phyloP scores from a whole-genome alignment of 148 eudicot genomes.

The Vaccinium myrtillus region DNA sequence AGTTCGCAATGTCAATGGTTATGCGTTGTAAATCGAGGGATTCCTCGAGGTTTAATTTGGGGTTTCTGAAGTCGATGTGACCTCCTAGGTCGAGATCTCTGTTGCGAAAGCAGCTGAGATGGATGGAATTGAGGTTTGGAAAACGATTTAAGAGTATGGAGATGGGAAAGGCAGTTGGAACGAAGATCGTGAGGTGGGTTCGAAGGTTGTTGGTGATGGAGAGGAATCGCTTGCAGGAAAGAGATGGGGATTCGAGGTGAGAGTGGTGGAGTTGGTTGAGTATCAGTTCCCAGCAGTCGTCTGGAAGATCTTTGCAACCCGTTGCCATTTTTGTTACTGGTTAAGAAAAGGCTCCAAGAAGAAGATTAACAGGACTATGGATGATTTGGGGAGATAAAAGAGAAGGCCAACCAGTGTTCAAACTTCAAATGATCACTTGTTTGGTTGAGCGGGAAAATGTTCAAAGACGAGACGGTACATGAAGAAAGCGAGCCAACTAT shows the following conservation, averaged over 20 bases:
- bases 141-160: conserved; percentile 46
- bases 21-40: conserved; percentile 33
- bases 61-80: conserved; percentile 26
- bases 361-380: too few relatives aligned
- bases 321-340: not conserved
- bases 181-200: conserved; percentile 31
- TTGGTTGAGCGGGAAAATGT: too few relatives aligned
- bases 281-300: conserved; percentile 68
- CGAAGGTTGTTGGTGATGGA: conserved; percentile 51
- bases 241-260: conserved; percentile 44
- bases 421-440: too few relatives aligned
- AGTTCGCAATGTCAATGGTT: conserved; percentile 23
- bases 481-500: too few relatives aligned
- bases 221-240: conserved; percentile 54
- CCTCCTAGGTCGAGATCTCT: conserved; percentile 14
- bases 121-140: conserved; percentile 43
- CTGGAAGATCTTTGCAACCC: conserved; percentile 36
- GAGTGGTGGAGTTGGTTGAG: conserved; percentile 35
- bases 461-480: too few relatives aligned
- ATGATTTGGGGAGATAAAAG: too few relatives aligned
- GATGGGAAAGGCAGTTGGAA: conserved; percentile 31
- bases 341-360: too few relatives aligned
- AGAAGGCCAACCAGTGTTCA: too few relatives aligned
- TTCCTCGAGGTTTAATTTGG: conserved; percentile 25
- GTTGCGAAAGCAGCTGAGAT: conserved; percentile 17